Conservation (phyloP, 441 rosid genomes). For the Erodium moschatum region DNA sequence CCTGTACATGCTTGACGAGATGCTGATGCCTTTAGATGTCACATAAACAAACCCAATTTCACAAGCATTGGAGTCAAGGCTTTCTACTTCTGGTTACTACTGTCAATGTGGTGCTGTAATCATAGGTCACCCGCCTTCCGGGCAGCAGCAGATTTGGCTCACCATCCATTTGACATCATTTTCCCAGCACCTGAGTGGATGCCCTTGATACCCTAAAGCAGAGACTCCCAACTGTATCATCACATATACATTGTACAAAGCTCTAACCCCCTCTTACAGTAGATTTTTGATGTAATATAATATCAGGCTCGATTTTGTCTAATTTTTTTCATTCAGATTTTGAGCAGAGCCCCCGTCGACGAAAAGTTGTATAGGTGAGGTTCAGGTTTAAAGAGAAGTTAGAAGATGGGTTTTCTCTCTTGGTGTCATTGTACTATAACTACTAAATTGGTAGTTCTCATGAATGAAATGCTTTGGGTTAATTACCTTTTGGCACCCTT, state of each 20-base stretch:
- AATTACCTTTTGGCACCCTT: no score
- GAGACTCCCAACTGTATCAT: conserved; percentile 29
- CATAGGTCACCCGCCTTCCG: no score
- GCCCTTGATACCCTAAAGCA: conserved; percentile 26
- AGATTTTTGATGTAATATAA: conserved; percentile 25
- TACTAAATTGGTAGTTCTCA: no score
- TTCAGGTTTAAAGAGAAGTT: conserved; percentile 23
- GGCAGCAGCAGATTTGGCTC: conserved; percentile 17
- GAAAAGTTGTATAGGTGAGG: conserved; percentile 42
- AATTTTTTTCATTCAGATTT: no score
- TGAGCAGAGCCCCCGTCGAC: conserved; percentile 21
- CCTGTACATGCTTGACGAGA: conserved; percentile 10
- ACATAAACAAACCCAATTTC: no score
- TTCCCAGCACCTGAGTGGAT: conserved; percentile 30
- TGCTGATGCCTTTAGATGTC: conserved; percentile 3
- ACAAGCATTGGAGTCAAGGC: no score
- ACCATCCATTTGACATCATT: conserved; percentile 26
- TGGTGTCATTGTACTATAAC: conserved; percentile 34
- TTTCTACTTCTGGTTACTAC: not conserved
- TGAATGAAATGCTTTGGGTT: no score
- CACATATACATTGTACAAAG: conserved; percentile 42
- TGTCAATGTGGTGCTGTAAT: not conserved
- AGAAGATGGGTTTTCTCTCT: conserved; percentile 26
- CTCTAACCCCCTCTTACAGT: conserved; percentile 40
- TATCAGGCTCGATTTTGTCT: conserved; percentile 23